Conservation (phyloP, 192 early-diverging fungal genomes). For the Coemansia sp. region DNA sequence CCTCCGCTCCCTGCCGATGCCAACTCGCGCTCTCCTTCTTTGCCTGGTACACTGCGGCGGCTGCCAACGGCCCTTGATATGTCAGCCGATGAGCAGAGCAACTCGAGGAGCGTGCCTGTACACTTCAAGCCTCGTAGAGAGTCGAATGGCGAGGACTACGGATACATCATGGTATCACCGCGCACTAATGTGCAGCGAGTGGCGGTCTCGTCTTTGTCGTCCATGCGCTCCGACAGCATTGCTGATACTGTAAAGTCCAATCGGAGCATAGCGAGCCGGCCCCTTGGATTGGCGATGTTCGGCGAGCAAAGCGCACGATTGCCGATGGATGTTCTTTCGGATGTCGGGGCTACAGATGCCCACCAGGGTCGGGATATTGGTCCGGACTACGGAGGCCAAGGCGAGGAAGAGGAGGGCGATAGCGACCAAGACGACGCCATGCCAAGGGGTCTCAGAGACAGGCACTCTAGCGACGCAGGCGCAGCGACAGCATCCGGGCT, state of each 20-base stretch:
- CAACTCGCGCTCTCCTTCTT: background rate
- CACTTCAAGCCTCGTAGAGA: background rate
- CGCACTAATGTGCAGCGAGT: conserved; percentile 46
- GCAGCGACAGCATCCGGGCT: background rate
- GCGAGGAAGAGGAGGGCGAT: background rate
- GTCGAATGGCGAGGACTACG: conserved; percentile 50
- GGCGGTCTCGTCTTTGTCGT: conserved; percentile 21
- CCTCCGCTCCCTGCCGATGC: background rate
- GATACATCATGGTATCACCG: conserved; percentile 53
- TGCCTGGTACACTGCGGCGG: background rate
- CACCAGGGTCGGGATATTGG: conserved; percentile 18
- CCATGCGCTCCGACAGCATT: conserved; percentile 15
- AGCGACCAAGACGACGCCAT: background rate
- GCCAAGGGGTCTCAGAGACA: background rate
- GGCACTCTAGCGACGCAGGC: background rate
- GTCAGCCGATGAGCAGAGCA: conserved; percentile 9
- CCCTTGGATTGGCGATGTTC: conserved; percentile 7
- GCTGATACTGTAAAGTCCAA: background rate
- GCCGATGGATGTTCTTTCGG: background rate
- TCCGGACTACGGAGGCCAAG: conserved; percentile 9
- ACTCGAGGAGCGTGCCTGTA: background rate
- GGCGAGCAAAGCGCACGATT: background rate
- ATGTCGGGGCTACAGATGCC: background rate
- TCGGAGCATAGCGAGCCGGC: background rate
- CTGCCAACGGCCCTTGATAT: background rate